Conservation (phyloP, 495 filamentous ascomycete genomes). For the Hypoxylon perforatum region DNA sequence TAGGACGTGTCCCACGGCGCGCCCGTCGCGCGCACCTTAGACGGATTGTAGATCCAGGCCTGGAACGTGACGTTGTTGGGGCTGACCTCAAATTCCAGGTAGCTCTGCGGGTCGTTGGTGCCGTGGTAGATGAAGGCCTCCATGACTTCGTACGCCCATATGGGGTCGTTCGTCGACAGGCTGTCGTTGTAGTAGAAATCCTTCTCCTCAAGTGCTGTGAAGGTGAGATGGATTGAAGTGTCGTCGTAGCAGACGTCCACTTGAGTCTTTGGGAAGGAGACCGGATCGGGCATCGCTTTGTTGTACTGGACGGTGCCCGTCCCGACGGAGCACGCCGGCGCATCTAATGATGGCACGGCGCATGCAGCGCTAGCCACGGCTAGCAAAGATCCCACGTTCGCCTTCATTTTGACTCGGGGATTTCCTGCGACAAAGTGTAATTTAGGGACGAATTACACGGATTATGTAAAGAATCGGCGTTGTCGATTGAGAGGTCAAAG, state of each 20-base stretch:
- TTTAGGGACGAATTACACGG: background rate
- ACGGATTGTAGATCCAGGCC: slow-evolving; percentile 51
- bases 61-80: slow-evolving; percentile 53
- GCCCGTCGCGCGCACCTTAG: slow-evolving; percentile 43
- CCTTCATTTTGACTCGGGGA: slow-evolving; percentile 21
- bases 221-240: slow-evolving; percentile 43
- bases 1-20: slow-evolving; percentile 43
- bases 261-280: slow-evolving; percentile 44
- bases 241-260: slow-evolving; percentile 50
- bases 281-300: slow-evolving; percentile 40
- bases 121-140: slow-evolving; percentile 49
- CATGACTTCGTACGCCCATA: slow-evolving; percentile 52
- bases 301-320: slow-evolving; percentile 43
- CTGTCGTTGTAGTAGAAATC: slow-evolving; percentile 49
- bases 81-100: slow-evolving; percentile 51
- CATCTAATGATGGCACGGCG: slow-evolving; percentile 35
- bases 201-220: slow-evolving; percentile 44
- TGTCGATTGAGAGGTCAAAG: background rate
- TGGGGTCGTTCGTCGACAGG: slow-evolving; percentile 45
- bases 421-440: background rate
- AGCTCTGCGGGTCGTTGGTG: slow-evolving; percentile 46
- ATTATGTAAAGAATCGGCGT: background rate
- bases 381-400: slow-evolving; percentile 12
- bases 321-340: slow-evolving; percentile 43
- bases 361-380: slow-evolving; percentile 10